Percentiles rank a stretch among this genome's conserved stretches.
phyloP scores from a whole-genome alignment of 345 rosid genomes.

The Camelina laxa region DNA sequence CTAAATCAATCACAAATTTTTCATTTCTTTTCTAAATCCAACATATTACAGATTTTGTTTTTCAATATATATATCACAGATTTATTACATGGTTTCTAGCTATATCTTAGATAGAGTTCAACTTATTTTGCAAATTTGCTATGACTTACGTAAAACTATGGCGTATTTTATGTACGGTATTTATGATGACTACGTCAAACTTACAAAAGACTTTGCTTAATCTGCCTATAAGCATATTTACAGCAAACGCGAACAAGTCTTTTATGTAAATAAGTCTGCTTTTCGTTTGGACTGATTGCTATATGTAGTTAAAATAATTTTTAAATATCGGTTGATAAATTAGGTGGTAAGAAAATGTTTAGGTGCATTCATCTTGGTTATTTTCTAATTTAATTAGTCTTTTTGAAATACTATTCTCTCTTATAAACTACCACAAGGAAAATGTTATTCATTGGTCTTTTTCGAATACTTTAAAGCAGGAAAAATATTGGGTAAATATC shows the following conservation, averaged over 20 bases:
- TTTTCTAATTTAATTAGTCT: background rate
- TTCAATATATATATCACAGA: too few species aligned
- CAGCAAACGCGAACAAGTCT: conserved; percentile 19
- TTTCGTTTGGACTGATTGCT: background rate
- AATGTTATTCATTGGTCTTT: background rate
- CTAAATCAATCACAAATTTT: too few species aligned
- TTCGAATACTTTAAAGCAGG: background rate
- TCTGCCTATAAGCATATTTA: conserved; percentile 1
- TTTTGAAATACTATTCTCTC: background rate
- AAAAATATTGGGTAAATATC: background rate
- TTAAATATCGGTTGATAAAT: background rate
- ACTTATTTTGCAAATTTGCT: background rate
- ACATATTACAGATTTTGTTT: too few species aligned
- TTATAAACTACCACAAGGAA: too few species aligned
- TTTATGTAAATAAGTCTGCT: conserved; percentile 5
- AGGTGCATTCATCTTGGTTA: background rate
- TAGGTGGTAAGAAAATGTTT: background rate
- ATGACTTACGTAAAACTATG: background rate
- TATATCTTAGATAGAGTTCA: background rate
- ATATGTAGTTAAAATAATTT: background rate
- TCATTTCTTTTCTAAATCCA: too few species aligned
- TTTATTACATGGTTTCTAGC: too few species aligned
- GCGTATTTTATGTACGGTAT: background rate
- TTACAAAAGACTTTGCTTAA: background rate
- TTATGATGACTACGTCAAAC: background rate